Base-by-base conservation (phyloP, 2,329 filamentous ascomycete genomes). In the Stagonosporopsis rhizophila region DNA sequence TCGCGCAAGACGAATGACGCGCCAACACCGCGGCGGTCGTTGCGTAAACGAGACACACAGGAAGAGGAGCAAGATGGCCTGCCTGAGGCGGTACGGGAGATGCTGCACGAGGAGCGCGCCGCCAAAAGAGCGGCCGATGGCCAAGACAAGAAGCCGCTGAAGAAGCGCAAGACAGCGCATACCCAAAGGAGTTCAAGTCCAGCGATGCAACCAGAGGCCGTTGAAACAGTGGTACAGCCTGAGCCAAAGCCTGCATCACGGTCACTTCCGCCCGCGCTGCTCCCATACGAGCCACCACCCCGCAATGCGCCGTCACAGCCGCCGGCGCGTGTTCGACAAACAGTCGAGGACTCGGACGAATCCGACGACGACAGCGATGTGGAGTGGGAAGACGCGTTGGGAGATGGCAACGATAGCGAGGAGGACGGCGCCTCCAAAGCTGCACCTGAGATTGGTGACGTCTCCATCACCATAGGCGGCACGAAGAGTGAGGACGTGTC, bases 381-480 rank as follows among this genome's bases (percentile, higher is more conserved):
- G 56, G 85, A 87, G 42, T 89, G 87, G 81, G 86, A 89, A 72
- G 85, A 87, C 41, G 74, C 69, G 19, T 59, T 77, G 40, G 64
- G 61, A 37, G 59, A 68, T 58, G 64, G 56, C 56, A 70, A 75
- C 5, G 60, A 69, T 15, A 59, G 49, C 5, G 63, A 66, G 51
- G 44, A 75, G 2, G 54, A 64, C 8, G 56, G 61, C n/a, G n/a
- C n/a, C 1, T 56, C 48, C 9, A 57, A 68, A 48, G 48, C 59
- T 38, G 70, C 71, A 17, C 73, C 78, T 22, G 70, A 71, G 25
- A 64, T 75, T 38, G 66, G 68, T 47, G 76, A 79, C 56, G 62
- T 81, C 27, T 74, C 75, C 8, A 75, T 81, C 48, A 76, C 76
- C 12, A 69, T 82, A 12, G 73, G 75, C 25, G 69, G 66, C 37